A percentile compares a stretch with the other conserved stretches of the same genome.
Evolutionary conservation across 306 rosid species (phyloP).

Genomic region (Sesbania bispinosa): DNA sequence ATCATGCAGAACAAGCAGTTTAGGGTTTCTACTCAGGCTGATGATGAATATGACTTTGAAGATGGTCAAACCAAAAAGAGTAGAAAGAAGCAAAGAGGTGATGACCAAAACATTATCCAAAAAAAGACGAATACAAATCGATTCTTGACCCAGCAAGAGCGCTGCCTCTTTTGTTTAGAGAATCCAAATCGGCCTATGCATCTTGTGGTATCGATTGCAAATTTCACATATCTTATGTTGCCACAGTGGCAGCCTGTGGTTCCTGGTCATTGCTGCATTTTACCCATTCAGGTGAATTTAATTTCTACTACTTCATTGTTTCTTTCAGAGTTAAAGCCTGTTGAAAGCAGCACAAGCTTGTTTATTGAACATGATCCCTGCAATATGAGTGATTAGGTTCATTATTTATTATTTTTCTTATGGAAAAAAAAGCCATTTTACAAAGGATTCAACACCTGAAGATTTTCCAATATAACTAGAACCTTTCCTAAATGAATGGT

Average conservation of each 20-base stretch:
- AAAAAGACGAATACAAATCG: slow-evolving; percentile 39
- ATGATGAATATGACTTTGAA: slow-evolving; percentile 88
- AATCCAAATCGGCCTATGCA: slow-evolving; percentile 76
- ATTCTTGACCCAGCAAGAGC: slow-evolving; percentile 65
- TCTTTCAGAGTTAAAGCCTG: no score
- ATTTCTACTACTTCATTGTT: slow-evolving; percentile 3
- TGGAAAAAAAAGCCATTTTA: background rate
- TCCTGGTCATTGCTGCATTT: slow-evolving; percentile 89
- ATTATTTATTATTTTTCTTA: background rate
- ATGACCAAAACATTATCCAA: slow-evolving; percentile 47
- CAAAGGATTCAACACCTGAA: background rate
- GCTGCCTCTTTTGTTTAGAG: slow-evolving; percentile 82
- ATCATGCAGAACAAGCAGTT: slow-evolving; percentile 76
- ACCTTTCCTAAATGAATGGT: background rate
- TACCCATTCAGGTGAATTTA: slow-evolving; percentile 74
- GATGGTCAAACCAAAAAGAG: slow-evolving; percentile 59
- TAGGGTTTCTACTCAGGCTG: slow-evolving; percentile 60
- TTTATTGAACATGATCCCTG: slow-evolving; percentile 3
- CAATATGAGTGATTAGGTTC: background rate
- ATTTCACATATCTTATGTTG: slow-evolving; percentile 81
- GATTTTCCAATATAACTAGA: background rate
- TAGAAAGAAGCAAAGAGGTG: slow-evolving; percentile 55
- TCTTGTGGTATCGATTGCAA: slow-evolving; percentile 80
- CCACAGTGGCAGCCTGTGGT: slow-evolving; percentile 82
- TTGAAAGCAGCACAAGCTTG: background rate